Base-by-base conservation (phyloP, 2,329 filamentous ascomycete genomes). In the Hypoxylon sp. region DNA sequence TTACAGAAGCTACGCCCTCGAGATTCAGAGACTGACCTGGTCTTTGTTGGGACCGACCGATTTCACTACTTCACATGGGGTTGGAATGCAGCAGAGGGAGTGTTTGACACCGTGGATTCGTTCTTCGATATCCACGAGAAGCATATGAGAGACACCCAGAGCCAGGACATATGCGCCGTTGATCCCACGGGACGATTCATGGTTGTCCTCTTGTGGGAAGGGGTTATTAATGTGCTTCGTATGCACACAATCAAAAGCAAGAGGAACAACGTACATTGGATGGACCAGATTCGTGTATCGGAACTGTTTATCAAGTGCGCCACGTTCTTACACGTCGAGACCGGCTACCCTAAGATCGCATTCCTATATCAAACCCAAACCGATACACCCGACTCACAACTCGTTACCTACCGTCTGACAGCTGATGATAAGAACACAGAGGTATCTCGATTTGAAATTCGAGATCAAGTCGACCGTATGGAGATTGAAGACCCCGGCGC, bases 21-120 rank as follows among this genome's bases (percentile, higher is more conserved):
- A 50, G 87, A 92, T 70, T 89, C 89, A 26, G 79, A 84, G 4
- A 92, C 89, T 49, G 93, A 98, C 70, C 87, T 97, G 65, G 86
- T 99, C 64, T 97, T 99, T 75, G 86, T 99, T 59, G 94, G 93
- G 51, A 99, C 95, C 48, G 91, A 97, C 74, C 88, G 91, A 57
- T 91, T 92, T 70, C 89, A 93, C 72, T 98, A 97, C 79, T 97
- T 98, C 77, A 97, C 93, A 1, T 78, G 97, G 19, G 88, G 85
- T 15, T 99, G 95, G 94, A 89, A 97, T 71, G 73, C 84, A 0
- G 77, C 85, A 74, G 81, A 73, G 4, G 78, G 78, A 19, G 76
- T 80, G 59, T 76, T 90, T 2, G 81, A 85, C 7, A 86, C 83
- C 0, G 74, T 84, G 20, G 80, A 84, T 70, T 69, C 79, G 1